Conservation (phyloP, 192 early-diverging fungal species). For the Geranomyces variabilis region DNA sequence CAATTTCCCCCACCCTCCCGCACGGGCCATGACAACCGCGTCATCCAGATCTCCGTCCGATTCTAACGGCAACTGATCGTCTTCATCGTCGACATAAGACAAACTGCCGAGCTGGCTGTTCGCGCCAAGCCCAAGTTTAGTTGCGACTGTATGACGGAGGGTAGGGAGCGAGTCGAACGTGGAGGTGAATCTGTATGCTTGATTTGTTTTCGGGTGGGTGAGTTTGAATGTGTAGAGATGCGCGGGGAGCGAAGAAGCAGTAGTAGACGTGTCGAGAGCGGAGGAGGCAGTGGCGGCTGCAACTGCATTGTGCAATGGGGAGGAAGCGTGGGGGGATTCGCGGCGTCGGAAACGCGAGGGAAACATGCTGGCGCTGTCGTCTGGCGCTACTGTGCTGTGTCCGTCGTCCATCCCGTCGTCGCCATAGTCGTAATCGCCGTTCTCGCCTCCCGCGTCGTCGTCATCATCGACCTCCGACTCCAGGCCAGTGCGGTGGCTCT, state of each 20-base stretch:
- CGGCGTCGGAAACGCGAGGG: background rate
- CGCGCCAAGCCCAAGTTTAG: background rate
- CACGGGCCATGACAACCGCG: slow-evolving; percentile 78
- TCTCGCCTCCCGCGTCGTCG: background rate
- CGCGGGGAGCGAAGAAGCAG: background rate
- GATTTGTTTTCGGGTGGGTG: slow-evolving; percentile 29
- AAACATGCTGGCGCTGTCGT: background rate
- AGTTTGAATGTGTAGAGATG: slow-evolving; percentile 45
- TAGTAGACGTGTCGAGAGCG: slow-evolving; percentile 5
- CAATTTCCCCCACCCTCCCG: slow-evolving; percentile 76
- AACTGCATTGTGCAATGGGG: background rate
- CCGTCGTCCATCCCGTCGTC: background rate
- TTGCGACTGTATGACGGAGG: slow-evolving; percentile 2
- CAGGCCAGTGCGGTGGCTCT: background rate
- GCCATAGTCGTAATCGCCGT: too few species aligned
- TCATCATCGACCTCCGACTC: background rate
- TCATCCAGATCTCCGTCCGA: slow-evolving; percentile 79
- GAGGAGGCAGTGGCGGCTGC: background rate
- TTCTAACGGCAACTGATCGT: slow-evolving; percentile 80
- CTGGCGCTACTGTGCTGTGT: background rate
- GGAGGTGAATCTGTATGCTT: slow-evolving; percentile 44
- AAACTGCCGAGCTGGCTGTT: background rate
- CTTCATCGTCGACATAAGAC: slow-evolving; percentile 88
- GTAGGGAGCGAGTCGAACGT: slow-evolving; percentile 15
- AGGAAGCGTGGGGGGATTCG: background rate